Evolutionary conservation across 1,284 basidiomycete genomes (phyloP), one percentile per base, ranked within the genome.

Genomic region (Heimioporus punctisporus): DNA sequence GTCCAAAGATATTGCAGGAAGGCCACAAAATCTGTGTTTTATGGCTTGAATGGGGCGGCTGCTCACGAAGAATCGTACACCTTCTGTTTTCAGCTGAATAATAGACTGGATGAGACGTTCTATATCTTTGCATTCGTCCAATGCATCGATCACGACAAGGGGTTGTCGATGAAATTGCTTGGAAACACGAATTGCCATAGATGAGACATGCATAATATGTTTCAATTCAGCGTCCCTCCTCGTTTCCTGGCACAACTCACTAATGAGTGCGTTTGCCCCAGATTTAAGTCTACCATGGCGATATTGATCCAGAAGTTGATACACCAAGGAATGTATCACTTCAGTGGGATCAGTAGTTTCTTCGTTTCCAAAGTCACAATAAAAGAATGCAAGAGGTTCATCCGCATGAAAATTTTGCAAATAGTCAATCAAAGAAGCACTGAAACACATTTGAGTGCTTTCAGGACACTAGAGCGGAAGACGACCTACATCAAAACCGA

Each of bases 41-140:
- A 59, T 56, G 28, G 34, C 21, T 12, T 40, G 44, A 14, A 53
- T 19, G 3, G 57, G 48, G 3, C 55, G 55, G 46, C 57, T 57
- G 34, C 45, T 53, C 5, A 51, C 42, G 9, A 58, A 40, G 2
- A 58, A 17, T 10, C 49, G 39, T 7, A 57, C 5, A 6, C 25
- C 19, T 10, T 19, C 21, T 17, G 43, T 7, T 3, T 14, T 15
- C 21, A 48, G 19, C 15, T 24, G 42, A 9, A 41, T 15, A 25
- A 58, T 42, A 3, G 51, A 45, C 12, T 24, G 6, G 6, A 58
- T 51, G 10, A 58, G 46, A 6, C 11, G n/a, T 30, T 58, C 42
- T 5, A 57, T 5, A 8, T 58, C 46, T 43, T 34, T 42, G 40
- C 57, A 58, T 31, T 58, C 57, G 10, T 58, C 55, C 5, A 58